These are phyloP conservation scores for Talaromyces sp. DNA, from an alignment of 2,329 filamentous ascomycete species.

Conservation along the genomic window DNA sequence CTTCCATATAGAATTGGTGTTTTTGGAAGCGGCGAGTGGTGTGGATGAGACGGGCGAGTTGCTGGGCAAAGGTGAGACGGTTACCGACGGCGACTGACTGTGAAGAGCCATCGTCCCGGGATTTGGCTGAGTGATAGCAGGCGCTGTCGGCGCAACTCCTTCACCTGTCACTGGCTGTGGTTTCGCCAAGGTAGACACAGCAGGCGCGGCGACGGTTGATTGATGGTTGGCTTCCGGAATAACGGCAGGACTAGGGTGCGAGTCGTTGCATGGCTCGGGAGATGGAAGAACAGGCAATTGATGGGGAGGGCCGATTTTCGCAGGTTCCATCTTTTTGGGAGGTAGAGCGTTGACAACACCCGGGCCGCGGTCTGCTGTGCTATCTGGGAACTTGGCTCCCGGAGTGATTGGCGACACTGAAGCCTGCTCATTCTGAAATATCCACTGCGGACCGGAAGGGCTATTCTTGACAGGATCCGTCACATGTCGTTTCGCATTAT, in stretches of 20 bases:
- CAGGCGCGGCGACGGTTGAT: not conserved
- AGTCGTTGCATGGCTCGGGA: constrained; percentile 24
- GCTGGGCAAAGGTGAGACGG: not conserved
- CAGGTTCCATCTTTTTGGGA: constrained; percentile 9
- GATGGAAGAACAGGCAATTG: constrained; percentile 19
- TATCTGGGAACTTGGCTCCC: not conserved
- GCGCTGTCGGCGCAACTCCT: not conserved
- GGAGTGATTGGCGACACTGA: constrained; percentile 11
- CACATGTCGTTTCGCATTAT: not conserved
- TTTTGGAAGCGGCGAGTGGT: not conserved
- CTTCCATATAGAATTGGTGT: constrained; percentile 5
- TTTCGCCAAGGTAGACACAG: not conserved
- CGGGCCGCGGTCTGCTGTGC: not conserved
- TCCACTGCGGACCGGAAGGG: not conserved
- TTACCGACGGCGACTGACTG: not conserved
- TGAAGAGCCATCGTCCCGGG: not conserved
- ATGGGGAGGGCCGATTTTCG: not conserved
- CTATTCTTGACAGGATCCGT: not conserved
- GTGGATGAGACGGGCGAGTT: not conserved
- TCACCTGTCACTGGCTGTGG: not conserved
- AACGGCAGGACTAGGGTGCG: constrained; percentile 21
- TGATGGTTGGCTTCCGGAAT: constrained; percentile 14
- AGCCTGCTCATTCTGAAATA: not conserved
- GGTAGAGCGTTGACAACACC: not conserved
- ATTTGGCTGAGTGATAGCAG: not conserved